Percentiles rank a stretch among this genome's conserved stretches.
Conservation (phyloP, 345 rosid genomes). For the Eutrema yunnanense region DNA sequence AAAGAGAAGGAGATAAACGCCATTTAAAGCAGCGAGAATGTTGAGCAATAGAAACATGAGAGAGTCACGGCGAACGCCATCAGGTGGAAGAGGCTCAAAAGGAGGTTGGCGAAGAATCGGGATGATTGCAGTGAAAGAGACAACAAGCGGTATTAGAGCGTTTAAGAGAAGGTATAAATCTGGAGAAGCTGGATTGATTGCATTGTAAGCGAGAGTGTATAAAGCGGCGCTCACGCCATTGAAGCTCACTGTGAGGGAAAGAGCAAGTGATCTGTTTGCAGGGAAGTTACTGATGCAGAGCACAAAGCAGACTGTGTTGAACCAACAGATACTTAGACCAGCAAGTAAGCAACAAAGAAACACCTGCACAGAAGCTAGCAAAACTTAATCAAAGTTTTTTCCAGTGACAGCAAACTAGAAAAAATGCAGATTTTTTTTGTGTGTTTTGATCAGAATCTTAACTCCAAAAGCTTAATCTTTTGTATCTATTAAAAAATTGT, state of each 20-base stretch:
- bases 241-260: conserved; percentile 88
- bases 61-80: conserved; percentile 65
- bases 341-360: conserved; percentile 74
- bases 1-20: conserved; percentile 71
- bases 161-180: conserved; percentile 71
- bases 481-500: neutral
- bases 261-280: conserved; percentile 63
- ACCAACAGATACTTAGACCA: conserved; percentile 95
- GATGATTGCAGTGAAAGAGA: conserved; percentile 50
- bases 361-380: conserved; percentile 40
- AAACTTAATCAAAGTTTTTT: neutral
- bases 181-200: conserved; percentile 49
- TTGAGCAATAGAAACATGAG: conserved; percentile 66
- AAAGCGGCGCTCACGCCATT: conserved; percentile 93
- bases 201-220: conserved; percentile 68
- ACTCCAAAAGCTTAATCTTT: neutral
- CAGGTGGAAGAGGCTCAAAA: conserved; percentile 65
- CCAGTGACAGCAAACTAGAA: neutral
- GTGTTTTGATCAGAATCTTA: neutral
- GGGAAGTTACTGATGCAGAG: conserved; percentile 88
- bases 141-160: conserved; percentile 61
- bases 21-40: conserved; percentile 61
- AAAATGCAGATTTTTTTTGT: neutral
- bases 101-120: conserved; percentile 89
- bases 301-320: conserved; percentile 93